Conservation (phyloP, 345 rosid species). For the Litchi chinensis region DNA sequence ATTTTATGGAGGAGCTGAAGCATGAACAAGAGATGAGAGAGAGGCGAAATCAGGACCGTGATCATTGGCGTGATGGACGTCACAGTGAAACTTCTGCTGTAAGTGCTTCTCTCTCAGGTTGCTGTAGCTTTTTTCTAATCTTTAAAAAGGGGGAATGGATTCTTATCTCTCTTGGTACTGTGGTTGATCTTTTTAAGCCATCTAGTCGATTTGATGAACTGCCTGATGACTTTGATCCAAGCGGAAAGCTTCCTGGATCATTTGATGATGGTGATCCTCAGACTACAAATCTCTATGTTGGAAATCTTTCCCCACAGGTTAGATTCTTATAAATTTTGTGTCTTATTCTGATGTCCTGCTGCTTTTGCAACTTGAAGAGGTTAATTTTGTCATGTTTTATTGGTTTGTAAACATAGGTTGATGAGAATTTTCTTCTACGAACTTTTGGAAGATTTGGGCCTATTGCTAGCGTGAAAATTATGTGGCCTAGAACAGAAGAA, state of each 20-base stretch:
- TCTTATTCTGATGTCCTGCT: not conserved
- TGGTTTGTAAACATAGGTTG: slow-evolving; percentile 59
- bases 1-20: slow-evolving; percentile 98
- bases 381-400: slow-evolving; percentile 14
- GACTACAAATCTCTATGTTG: slow-evolving; percentile 97
- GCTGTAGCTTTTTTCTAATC: not conserved
- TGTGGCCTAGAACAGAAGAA: slow-evolving; percentile 99
- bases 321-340: slow-evolving; percentile 16
- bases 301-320: slow-evolving; percentile 93
- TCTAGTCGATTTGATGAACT: slow-evolving; percentile 96
- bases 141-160: not conserved
- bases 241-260: slow-evolving; percentile 93
- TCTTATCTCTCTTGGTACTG: slow-evolving; percentile 11
- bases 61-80: slow-evolving; percentile 73
- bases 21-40: slow-evolving; percentile 98
- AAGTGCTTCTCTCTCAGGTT: slow-evolving; percentile 24
- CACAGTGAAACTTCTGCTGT: slow-evolving; percentile 68
- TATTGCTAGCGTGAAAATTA: slow-evolving; percentile 98
- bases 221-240: slow-evolving; percentile 97
- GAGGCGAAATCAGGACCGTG: slow-evolving; percentile 92
- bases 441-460: slow-evolving; percentile 99
- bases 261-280: slow-evolving; percentile 99
- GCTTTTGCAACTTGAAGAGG: slow-evolving; percentile 9
- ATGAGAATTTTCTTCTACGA: slow-evolving; percentile 95
- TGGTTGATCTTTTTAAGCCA: slow-evolving; percentile 53